These are phyloP conservation scores for Monoraphidium neglectum DNA, from an alignment of 139 green algal genomes.

Conservation along the genomic window DNA sequence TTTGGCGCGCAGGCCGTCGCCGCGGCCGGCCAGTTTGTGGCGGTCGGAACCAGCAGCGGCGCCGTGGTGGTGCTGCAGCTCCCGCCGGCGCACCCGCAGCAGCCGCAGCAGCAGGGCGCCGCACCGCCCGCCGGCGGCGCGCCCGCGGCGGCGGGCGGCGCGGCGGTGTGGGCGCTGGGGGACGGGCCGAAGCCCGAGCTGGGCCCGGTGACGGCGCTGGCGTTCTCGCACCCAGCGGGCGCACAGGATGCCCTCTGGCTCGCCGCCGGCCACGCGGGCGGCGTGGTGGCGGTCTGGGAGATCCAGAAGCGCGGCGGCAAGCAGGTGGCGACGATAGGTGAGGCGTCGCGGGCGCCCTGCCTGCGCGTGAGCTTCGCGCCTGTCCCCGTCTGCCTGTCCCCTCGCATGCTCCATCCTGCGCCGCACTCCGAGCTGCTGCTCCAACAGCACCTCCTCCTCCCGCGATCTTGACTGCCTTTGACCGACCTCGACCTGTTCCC, in stretches of 20 bases:
- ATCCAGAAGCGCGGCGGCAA: slow-evolving; percentile 37
- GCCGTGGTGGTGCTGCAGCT: slow-evolving; percentile 41
- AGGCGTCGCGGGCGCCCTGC: too few relatives aligned
- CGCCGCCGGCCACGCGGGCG: slow-evolving; percentile 50
- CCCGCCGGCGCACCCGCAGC: slow-evolving; percentile 6
- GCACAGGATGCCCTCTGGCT: slow-evolving; percentile 51
- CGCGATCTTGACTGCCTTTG: too few relatives aligned
- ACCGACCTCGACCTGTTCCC: too few relatives aligned
- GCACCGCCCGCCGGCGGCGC: not conserved
- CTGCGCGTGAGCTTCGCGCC: too few relatives aligned
- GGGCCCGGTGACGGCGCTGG: slow-evolving; percentile 47
- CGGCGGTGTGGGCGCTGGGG: slow-evolving; percentile 21
- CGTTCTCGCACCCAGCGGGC: slow-evolving; percentile 22
- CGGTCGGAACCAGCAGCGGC: slow-evolving; percentile 44
- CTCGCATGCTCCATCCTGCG: too few relatives aligned
- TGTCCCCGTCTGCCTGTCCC: too few relatives aligned
- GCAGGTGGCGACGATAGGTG: slow-evolving; percentile 35
- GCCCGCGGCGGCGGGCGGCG: slow-evolving; percentile 12
- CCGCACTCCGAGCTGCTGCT: too few relatives aligned
- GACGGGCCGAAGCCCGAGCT: not conserved
- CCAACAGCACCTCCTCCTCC: too few relatives aligned
- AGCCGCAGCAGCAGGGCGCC: not conserved
- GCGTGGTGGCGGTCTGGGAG: slow-evolving; percentile 49
- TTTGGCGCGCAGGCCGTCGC: slow-evolving; percentile 31
- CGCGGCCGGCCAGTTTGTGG: slow-evolving; percentile 34